These are phyloP conservation scores for Ceratocystiopsis sp. DNA, from an alignment of 2,329 filamentous ascomycete genomes.

Conservation along the genomic window DNA sequence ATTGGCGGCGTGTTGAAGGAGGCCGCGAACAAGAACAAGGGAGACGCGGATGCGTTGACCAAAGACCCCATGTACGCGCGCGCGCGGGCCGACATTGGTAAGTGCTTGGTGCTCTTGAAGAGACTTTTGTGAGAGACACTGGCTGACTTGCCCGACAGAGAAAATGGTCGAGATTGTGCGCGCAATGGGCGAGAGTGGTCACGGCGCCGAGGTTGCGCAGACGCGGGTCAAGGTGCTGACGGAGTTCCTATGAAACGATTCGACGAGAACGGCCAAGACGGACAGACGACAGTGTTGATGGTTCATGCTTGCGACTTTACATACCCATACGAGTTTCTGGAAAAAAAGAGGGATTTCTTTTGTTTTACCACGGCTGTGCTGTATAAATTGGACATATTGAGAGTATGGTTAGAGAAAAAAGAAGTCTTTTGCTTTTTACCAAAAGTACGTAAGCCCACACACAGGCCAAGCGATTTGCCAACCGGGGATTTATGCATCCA, in stretches of 20 bases:
- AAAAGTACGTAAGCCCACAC: too few relatives aligned
- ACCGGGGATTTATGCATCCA: too few relatives aligned
- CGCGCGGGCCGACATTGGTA: conserved; percentile 43
- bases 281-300: too few relatives aligned
- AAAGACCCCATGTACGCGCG: conserved; percentile 43
- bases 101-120: conserved; percentile 17
- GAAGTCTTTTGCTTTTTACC: too few relatives aligned
- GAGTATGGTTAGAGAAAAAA: too few relatives aligned
- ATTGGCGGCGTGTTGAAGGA: conserved; percentile 44
- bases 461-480: too few relatives aligned
- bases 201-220: conserved; percentile 40
- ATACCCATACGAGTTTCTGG: too few relatives aligned
- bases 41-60: conserved; percentile 25
- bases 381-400: too few relatives aligned
- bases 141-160: conserved; percentile 2
- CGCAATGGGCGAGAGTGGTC: conserved; percentile 34
- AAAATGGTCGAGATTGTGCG: conserved; percentile 47
- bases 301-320: too few relatives aligned
- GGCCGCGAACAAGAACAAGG: conserved; percentile 24
- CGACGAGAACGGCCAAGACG: too few relatives aligned
- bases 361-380: too few relatives aligned
- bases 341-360: too few relatives aligned
- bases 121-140: background rate
- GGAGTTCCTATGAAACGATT: conserved; percentile 25
- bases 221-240: conserved; percentile 42